These are phyloP conservation scores for Williopsis jadinii DNA, from an alignment of 1,139 yeast genomes.

Conservation along the genomic window DNA sequence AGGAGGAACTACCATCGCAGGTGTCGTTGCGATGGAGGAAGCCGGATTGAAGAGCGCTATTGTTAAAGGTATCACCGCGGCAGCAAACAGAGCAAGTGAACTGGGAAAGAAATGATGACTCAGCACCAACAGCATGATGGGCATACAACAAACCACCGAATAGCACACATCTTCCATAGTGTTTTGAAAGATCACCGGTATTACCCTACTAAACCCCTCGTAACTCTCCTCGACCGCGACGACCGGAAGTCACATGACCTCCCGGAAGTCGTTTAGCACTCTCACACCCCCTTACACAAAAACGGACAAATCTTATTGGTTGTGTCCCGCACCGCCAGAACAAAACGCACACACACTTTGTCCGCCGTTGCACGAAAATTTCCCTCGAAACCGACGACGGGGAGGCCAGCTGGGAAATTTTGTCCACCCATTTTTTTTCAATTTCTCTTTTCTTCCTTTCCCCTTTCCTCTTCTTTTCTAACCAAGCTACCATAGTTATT, in stretches of 20 bases:
- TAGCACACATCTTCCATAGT: too few relatives aligned
- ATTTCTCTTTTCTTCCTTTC: constrained; percentile 1
- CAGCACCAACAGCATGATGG: neutral
- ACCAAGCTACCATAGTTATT: neutral
- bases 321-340: too few relatives aligned
- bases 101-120: constrained; percentile 59
- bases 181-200: too few relatives aligned
- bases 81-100: constrained; percentile 75
- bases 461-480: neutral
- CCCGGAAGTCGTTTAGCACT: too few relatives aligned
- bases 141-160: too few relatives aligned
- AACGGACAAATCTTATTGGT: too few relatives aligned
- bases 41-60: constrained; percentile 83
- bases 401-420: neutral
- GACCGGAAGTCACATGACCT: too few relatives aligned
- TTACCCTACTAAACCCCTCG: too few relatives aligned
- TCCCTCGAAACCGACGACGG: neutral
- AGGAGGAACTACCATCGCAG: constrained; percentile 97
- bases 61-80: constrained; percentile 84
- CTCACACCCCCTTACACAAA: too few relatives aligned
- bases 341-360: too few relatives aligned
- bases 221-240: too few relatives aligned
- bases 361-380: too few relatives aligned
- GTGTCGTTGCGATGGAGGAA: constrained; percentile 87
- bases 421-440: neutral